These are phyloP conservation scores for Phaeosphaeria sp. DNA, from an alignment of 2,329 filamentous ascomycete genomes.

Conservation along the genomic window DNA sequence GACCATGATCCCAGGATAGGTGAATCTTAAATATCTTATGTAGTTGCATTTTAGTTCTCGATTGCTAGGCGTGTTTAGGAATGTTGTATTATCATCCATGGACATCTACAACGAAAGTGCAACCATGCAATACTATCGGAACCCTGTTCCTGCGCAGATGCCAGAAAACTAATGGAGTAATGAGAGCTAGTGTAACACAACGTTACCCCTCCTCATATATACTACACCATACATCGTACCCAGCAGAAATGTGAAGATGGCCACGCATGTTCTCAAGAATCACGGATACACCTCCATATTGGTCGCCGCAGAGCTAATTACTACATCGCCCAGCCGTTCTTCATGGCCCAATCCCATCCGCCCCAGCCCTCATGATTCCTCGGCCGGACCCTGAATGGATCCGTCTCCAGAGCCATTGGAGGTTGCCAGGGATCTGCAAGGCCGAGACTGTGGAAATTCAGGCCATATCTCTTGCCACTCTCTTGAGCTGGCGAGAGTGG, in stretches of 20 bases:
- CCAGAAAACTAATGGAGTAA: neutral
- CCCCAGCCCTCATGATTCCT: slow-evolving; percentile 27
- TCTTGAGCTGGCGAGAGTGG: slow-evolving; percentile 23
- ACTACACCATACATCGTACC: neutral
- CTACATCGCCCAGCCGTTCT: slow-evolving; percentile 11
- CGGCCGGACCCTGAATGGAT: slow-evolving; percentile 21
- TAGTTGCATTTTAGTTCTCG: neutral
- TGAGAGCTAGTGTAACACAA: neutral
- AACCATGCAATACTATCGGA: neutral
- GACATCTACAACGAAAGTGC: neutral
- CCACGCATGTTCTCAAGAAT: no score
- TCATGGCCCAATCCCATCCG: slow-evolving; percentile 25
- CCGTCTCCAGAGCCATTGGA: slow-evolving; percentile 1
- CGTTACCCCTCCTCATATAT: neutral
- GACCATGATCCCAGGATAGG: neutral
- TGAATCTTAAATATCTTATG: neutral
- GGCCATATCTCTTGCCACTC: slow-evolving; percentile 24
- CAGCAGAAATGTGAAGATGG: neutral
- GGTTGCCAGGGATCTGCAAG: slow-evolving; percentile 19
- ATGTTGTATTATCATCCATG: neutral
- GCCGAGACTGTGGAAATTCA: slow-evolving; percentile 19
- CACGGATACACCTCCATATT: no score
- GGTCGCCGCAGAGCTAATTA: neutral
- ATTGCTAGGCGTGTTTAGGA: neutral
- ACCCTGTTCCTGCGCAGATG: neutral